Evolutionary conservation across 129 eudicot genomes (phyloP).

Genomic region (Artemisia annua): DNA sequence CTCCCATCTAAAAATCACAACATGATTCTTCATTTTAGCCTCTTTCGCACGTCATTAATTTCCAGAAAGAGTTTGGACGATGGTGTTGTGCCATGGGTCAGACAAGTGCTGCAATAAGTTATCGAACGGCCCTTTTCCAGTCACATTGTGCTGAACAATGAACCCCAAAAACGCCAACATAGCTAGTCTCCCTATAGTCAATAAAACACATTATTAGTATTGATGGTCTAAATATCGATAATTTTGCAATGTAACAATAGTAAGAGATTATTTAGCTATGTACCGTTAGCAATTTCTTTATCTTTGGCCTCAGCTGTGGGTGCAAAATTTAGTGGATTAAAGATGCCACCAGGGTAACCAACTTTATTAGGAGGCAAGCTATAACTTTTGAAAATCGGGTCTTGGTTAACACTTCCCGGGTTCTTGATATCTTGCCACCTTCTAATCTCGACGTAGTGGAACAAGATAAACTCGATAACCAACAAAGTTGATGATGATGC

Average conservation of each 20-base stretch:
- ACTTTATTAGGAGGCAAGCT: conserved; percentile 85
- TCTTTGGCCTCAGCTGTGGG: conserved; percentile 86
- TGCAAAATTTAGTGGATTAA: conserved; percentile 86
- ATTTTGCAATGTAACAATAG: background rate
- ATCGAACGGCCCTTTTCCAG: conserved; percentile 95
- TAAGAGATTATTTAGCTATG: background rate
- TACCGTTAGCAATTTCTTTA: conserved; percentile 92
- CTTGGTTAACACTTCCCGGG: conserved; percentile 94
- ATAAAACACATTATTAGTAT: background rate
- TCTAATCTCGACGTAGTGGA: conserved; percentile 94
- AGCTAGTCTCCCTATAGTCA: conserved; percentile 83
- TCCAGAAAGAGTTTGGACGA: conserved; percentile 70
- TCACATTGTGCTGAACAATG: conserved; percentile 84
- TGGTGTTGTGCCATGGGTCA: conserved; percentile 99
- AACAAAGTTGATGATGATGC: conserved; percentile 93
- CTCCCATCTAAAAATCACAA: conserved; percentile 26
- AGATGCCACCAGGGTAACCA: conserved; percentile 97
- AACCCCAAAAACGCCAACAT: conserved; percentile 99
- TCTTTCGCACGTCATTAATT: conserved; percentile 15
- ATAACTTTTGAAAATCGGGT: conserved; percentile 91
- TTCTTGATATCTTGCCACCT: conserved; percentile 99
- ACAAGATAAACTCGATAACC: conserved; percentile 90
- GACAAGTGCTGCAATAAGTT: conserved; percentile 97
- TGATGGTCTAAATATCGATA: background rate
- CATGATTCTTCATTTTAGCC: conserved; percentile 17